Evolutionary conservation across 1,139 yeast species (phyloP).

Genomic region (Zygoascus sp.): DNA sequence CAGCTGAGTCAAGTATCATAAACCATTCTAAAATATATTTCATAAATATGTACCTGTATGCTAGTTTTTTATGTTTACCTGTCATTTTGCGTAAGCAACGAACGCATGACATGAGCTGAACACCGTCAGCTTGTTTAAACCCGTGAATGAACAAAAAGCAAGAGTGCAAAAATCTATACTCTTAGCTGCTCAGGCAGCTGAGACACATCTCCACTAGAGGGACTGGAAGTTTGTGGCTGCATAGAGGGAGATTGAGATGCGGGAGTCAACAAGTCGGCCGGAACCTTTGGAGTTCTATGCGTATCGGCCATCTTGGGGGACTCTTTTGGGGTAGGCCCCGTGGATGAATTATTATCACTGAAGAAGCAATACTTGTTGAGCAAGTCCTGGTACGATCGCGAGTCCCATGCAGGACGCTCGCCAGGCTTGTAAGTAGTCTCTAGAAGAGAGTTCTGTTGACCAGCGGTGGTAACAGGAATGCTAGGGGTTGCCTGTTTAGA

Average conservation of each 20-base stretch:
- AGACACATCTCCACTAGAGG: neutral
- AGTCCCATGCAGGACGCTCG: constrained; percentile 41
- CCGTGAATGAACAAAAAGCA: constrained; percentile 4
- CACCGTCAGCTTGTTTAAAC: neutral
- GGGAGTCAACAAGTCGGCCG: constrained; percentile 8
- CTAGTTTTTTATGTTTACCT: neutral
- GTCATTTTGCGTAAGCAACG: neutral
- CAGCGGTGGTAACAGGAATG: constrained; percentile 11
- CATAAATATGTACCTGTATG: constrained; percentile 4
- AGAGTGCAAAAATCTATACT: neutral
- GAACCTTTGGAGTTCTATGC: constrained; percentile 2
- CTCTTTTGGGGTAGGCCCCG: neutral
- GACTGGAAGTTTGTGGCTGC: neutral
- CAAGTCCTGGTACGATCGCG: constrained; percentile 62
- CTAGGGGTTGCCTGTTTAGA: constrained; percentile 1
- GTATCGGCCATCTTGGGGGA: neutral
- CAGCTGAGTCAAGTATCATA: neutral
- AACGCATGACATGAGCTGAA: neutral
- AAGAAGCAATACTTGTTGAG: constrained; percentile 72
- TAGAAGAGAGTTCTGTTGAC: constrained; percentile 1
- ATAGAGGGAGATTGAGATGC: constrained; percentile 7
- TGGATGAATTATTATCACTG: constrained; percentile 23
- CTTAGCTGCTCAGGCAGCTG: neutral
- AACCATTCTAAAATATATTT: neutral
- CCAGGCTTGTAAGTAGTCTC: constrained; percentile 7